Conservation (phyloP, 306 rosid genomes). For the Medicago arabica region DNA sequence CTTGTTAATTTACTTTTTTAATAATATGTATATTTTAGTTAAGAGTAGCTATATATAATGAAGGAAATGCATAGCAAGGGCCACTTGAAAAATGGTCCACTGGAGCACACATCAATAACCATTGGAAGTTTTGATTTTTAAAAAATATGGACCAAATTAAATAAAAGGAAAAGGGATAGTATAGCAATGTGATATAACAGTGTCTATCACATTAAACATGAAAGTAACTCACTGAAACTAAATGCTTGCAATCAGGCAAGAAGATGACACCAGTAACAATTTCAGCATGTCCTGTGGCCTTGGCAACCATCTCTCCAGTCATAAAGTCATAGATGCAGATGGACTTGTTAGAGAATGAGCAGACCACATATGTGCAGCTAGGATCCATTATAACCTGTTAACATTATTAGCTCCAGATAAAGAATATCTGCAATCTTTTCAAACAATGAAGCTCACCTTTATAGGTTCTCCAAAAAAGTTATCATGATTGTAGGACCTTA, state of each 20-base stretch:
- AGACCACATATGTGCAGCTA: constrained; percentile 68
- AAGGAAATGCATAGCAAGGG: background rate
- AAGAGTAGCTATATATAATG: background rate
- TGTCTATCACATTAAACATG: constrained; percentile 7
- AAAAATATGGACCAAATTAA: background rate
- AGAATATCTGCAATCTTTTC: constrained; percentile 15
- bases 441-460: constrained; percentile 61
- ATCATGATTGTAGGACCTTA: constrained; percentile 62
- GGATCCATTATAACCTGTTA: constrained; percentile 77
- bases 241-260: constrained; percentile 79
- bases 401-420: constrained; percentile 31
- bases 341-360: constrained; percentile 78
- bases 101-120: background rate
- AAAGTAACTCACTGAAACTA: constrained; percentile 67
- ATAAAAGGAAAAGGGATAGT: background rate
- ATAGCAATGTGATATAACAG: background rate
- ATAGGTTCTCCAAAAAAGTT: constrained; percentile 74
- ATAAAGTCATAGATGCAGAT: constrained; percentile 65
- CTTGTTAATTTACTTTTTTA: background rate
- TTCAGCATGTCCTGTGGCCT: constrained; percentile 79
- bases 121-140: background rate
- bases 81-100: background rate
- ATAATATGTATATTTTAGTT: background rate
- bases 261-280: constrained; percentile 80
- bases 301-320: constrained; percentile 70